Percentiles rank a stretch among this genome's conserved stretches.
phyloP scores from a whole-genome alignment of 2,329 filamentous ascomycete species.

The Sphaerulina populicola region DNA sequence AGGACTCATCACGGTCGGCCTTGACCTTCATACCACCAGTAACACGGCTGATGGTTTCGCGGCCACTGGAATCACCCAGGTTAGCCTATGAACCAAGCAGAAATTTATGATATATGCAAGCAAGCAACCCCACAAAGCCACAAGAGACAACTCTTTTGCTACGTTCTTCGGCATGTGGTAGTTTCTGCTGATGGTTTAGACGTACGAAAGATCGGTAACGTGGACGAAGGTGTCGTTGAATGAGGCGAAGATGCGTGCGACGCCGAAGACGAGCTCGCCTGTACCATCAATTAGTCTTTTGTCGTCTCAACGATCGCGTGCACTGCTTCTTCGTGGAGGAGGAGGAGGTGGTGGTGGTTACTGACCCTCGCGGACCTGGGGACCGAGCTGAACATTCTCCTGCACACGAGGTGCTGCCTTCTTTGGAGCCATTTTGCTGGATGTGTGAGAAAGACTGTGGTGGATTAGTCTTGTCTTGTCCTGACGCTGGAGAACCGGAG shows the following conservation, averaged over 20 bases:
- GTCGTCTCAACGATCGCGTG: conserved; percentile 9
- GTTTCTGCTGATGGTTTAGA: conserved; percentile 17
- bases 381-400: conserved; percentile 98
- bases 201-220: conserved; percentile 83
- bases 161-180: background rate
- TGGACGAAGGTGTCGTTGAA: conserved; percentile 64
- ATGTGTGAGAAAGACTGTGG: conserved; percentile 3
- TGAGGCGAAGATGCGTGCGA: conserved; percentile 95
- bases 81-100: conserved; percentile 47
- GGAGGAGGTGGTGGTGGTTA: conserved; percentile 13
- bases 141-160: conserved; percentile 8
- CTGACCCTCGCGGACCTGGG: conserved; percentile 90
- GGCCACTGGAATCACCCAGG: conserved; percentile 75
- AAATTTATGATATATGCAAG: conserved; percentile 23
- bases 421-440: conserved; percentile 76
- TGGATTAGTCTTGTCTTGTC: conserved; percentile 21
- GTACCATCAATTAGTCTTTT: conserved; percentile 20
- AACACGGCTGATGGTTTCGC: conserved; percentile 99
- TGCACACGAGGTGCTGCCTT: conserved; percentile 71
- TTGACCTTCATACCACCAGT: conserved; percentile 99
- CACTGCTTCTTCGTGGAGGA: background rate
- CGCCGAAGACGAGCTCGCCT: conserved; percentile 97
- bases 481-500: conserved; percentile 15
- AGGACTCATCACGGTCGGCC: conserved; percentile 99
- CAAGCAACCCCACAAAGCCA: conserved; percentile 9